phyloP scores from a whole-genome alignment of 306 rosid genomes.

The Corylus americana region DNA sequence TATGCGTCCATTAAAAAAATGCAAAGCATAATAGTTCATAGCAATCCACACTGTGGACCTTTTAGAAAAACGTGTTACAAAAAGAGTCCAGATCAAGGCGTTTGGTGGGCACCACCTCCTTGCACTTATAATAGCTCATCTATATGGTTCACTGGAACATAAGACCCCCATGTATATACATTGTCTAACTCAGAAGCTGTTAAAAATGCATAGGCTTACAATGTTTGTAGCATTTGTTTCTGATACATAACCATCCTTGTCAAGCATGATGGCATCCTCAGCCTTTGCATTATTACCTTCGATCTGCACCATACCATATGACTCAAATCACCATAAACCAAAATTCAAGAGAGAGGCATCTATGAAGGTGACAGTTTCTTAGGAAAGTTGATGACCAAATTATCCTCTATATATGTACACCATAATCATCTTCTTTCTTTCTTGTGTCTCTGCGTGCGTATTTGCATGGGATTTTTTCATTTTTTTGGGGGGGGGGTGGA shows the following conservation, averaged over 20 bases:
- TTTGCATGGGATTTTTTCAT: too few species aligned
- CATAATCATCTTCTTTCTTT: background rate
- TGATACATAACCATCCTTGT: constrained; percentile 81
- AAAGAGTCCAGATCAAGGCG: background rate
- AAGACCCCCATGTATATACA: background rate
- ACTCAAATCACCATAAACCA: constrained; percentile 14
- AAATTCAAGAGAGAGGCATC: constrained; percentile 14
- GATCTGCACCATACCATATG: constrained; percentile 51
- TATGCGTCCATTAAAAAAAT: constrained; percentile 1
- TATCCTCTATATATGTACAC: background rate
- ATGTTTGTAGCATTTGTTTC: constrained; percentile 89
- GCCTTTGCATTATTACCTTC: constrained; percentile 88
- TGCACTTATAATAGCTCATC: background rate
- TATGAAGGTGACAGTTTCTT: background rate
- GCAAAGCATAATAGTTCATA: background rate
- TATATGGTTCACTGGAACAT: constrained; percentile 14
- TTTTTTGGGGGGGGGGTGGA: too few species aligned
- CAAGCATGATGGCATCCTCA: constrained; percentile 86
- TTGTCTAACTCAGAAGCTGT: constrained; percentile 3
- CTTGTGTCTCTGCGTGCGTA: too few species aligned
- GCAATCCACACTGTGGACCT: background rate
- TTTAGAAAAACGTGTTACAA: background rate
- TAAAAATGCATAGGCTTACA: constrained; percentile 50
- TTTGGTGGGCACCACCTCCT: constrained; percentile 8
- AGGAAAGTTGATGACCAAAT: background rate